Percentiles rank a stretch among this genome's conserved stretches.
Evolutionary conservation across 1,139 yeast genomes (phyloP).

Genomic region (Pichia sp.): DNA sequence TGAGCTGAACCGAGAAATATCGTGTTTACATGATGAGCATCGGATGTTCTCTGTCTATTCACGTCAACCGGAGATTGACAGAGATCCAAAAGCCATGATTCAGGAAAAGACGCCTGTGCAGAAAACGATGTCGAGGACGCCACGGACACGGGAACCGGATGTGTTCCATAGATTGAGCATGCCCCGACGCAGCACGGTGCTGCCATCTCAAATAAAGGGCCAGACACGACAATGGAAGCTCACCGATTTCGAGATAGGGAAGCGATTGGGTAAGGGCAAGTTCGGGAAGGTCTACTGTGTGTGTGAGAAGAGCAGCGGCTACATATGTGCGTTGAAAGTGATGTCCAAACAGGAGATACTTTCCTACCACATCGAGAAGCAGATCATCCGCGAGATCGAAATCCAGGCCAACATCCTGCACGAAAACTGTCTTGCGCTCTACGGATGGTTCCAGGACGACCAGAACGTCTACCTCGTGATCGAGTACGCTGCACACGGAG

Average conservation of each 20-base stretch:
- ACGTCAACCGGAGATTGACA: neutral
- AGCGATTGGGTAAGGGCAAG: constrained; percentile 87
- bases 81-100: neutral
- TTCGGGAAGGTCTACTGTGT: constrained; percentile 92
- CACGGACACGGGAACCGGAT: constrained; percentile 5
- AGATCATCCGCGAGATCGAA: constrained; percentile 85
- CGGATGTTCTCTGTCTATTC: neutral
- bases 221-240: constrained; percentile 22
- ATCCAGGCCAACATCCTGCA: constrained; percentile 78
- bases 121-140: neutral
- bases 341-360: constrained; percentile 80
- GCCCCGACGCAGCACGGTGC: constrained; percentile 8
- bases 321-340: constrained; percentile 83
- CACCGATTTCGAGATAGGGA: constrained; percentile 80
- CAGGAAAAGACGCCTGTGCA: constrained; percentile 1
- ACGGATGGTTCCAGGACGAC: constrained; percentile 80
- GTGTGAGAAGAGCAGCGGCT: constrained; percentile 67
- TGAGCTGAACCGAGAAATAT: neutral
- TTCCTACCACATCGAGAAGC: constrained; percentile 76
- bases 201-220: neutral
- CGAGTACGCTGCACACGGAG: constrained; percentile 86
- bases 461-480: constrained; percentile 75
- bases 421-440: constrained; percentile 71
- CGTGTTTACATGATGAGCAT: neutral
- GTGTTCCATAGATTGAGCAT: constrained; percentile 16